Evolutionary conservation across 2,329 filamentous ascomycete genomes (phyloP).

Genomic region (Zymoseptoria crescenta): DNA sequence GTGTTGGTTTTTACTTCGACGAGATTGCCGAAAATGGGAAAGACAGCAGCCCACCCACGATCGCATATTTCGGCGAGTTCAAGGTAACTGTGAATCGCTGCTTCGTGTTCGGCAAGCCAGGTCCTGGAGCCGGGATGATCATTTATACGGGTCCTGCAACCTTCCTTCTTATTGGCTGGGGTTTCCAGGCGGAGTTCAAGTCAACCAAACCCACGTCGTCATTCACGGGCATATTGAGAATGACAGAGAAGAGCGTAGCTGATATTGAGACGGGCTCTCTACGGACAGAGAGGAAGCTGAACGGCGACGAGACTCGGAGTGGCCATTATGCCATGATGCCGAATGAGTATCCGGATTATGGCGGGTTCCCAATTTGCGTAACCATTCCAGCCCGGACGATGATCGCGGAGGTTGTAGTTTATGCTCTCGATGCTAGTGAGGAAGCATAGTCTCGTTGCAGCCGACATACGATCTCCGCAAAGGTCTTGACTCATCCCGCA

Average conservation of each 20-base stretch:
- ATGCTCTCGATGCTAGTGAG: conserved; percentile 18
- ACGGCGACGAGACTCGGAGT: conserved; percentile 42
- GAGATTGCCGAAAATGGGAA: conserved; percentile 26
- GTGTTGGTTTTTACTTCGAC: conserved; percentile 40
- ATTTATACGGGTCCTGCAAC: conserved; percentile 33
- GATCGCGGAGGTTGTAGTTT: conserved; percentile 39
- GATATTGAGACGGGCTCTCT: conserved; percentile 32
- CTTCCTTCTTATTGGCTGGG: conserved; percentile 41
- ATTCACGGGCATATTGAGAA: conserved; percentile 39
- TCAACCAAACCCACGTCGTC: conserved; percentile 27
- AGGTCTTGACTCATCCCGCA: no score
- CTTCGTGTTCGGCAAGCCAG: conserved; percentile 41
- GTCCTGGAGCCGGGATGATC: conserved; percentile 37
- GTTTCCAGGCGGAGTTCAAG: conserved; percentile 35
- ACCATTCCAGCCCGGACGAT: conserved; percentile 47
- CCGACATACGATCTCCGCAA: no score
- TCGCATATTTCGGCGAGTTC: conserved; percentile 30
- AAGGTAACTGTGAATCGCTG: conserved; percentile 36
- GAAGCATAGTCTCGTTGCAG: no score
- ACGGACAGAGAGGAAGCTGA: conserved; percentile 32
- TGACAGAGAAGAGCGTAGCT: conserved; percentile 35
- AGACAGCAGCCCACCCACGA: conserved; percentile 26
- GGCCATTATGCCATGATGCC: conserved; percentile 49
- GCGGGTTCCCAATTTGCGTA: conserved; percentile 48
- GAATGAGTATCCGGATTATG: conserved; percentile 49